Percentiles rank a stretch among this genome's conserved stretches.
Conservation (phyloP, 768 basidiomycete species). For the Chalciporus piperatus region DNA sequence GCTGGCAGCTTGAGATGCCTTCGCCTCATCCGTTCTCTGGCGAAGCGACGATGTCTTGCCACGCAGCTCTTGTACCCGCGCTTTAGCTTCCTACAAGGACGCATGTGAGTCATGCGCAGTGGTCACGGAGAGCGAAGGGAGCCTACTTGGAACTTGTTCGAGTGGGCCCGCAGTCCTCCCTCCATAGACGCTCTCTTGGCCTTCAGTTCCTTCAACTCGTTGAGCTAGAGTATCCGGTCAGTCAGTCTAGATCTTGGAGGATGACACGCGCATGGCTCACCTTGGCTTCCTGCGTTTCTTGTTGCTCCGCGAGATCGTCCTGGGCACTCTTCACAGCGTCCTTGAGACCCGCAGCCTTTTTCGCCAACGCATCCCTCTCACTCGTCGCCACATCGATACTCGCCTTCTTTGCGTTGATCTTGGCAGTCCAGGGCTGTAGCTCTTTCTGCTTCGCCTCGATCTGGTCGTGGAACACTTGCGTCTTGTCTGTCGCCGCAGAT, state of each 20-base stretch:
- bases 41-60: constrained; percentile 61
- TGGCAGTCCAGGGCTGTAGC: constrained; percentile 89
- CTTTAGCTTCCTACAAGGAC: constrained; percentile 34
- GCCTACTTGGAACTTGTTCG: constrained; percentile 53
- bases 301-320: constrained; percentile 43
- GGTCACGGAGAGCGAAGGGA: not conserved
- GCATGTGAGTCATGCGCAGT: not conserved
- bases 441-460: constrained; percentile 93
- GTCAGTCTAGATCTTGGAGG: not conserved
- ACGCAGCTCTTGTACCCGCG: constrained; percentile 44
- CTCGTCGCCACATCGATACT: constrained; percentile 81
- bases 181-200: constrained; percentile 26
- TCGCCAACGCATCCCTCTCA: constrained; percentile 76
- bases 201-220: constrained; percentile 19
- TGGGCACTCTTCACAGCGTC: constrained; percentile 49
- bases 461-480: constrained; percentile 88
- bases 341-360: constrained; percentile 65
- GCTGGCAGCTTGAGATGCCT: constrained; percentile 79
- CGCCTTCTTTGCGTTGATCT: constrained; percentile 82
- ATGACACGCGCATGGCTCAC: constrained; percentile 30
- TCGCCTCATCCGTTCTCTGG: constrained; percentile 85
- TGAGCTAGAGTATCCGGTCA: constrained; percentile 12
- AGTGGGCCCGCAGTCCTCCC: constrained; percentile 42
- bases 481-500: constrained; percentile 65
- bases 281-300: constrained; percentile 54